Conservation (phyloP, 257 asterid species). For the Solanum bulbocastanum region DNA sequence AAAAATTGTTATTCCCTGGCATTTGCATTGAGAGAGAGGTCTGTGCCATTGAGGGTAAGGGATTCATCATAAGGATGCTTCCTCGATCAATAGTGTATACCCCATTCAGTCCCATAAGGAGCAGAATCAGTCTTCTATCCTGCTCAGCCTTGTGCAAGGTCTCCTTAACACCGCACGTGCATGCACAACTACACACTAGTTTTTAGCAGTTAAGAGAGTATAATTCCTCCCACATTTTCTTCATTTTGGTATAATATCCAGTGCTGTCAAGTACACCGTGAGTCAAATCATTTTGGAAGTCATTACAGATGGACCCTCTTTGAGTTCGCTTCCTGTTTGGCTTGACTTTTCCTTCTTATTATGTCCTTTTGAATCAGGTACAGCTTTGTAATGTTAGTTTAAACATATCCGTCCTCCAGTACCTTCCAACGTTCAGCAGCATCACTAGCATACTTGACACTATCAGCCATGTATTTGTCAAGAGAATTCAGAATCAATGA, state of each 20-base stretch:
- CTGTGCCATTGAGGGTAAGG: not conserved
- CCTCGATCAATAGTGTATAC: not conserved
- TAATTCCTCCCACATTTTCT: not conserved
- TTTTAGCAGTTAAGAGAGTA: too few species aligned
- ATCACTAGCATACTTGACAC: not conserved
- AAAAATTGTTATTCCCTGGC: not conserved
- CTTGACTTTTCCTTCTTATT: not conserved
- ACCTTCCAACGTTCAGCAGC: not conserved
- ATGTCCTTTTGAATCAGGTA: not conserved
- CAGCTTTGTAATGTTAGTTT: not conserved
- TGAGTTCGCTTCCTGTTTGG: not conserved
- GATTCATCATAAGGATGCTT: not conserved
- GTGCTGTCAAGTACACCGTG: not conserved
- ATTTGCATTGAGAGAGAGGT: not conserved
- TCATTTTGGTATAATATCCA: not conserved
- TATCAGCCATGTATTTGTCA: not conserved
- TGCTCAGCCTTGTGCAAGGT: not conserved
- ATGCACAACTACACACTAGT: not conserved
- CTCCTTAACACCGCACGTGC: not conserved
- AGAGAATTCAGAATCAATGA: not conserved
- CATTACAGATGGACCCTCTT: not conserved
- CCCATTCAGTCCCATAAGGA: not conserved
- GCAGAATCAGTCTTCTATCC: not conserved
- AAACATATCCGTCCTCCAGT: not conserved
- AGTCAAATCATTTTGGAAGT: not conserved